These are phyloP conservation scores for Geranomyces michiganensis DNA, from an alignment of 192 early-diverging fungal species.

Conservation along the genomic window DNA sequence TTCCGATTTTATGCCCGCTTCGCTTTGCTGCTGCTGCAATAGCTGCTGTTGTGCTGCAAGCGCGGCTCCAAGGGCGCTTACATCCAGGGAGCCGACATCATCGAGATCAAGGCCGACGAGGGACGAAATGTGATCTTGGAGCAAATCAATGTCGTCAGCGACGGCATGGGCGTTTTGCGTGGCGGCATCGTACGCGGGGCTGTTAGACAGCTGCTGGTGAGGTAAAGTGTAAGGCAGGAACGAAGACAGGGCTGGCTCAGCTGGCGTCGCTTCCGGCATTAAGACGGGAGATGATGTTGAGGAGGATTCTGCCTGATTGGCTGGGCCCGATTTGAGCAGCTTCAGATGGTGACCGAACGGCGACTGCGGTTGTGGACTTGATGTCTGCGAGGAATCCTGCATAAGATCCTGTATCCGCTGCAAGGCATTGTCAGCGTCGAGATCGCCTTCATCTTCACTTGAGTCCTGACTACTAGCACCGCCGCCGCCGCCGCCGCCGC, in stretches of 20 bases:
- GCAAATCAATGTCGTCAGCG: slow-evolving; percentile 48
- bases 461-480: not conserved
- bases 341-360: not conserved
- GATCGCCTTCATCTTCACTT: slow-evolving; percentile 10
- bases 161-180: slow-evolving; percentile 22
- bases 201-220: slow-evolving; percentile 19
- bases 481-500: not conserved
- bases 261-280: not conserved
- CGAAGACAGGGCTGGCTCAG: not conserved
- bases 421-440: not conserved
- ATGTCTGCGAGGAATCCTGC: slow-evolving; percentile 1
- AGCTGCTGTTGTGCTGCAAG: not conserved
- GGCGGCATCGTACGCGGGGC: slow-evolving; percentile 1
- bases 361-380: not conserved
- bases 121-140: slow-evolving; percentile 43
- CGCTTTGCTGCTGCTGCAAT: not conserved
- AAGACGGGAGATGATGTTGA: not conserved
- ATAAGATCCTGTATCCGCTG: slow-evolving; percentile 6
- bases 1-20: not conserved
- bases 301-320: not conserved
- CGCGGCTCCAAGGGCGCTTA: not conserved
- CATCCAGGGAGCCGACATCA: not conserved
- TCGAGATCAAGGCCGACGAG: slow-evolving; percentile 34
- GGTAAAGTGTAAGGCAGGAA: not conserved
- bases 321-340: not conserved